Evolutionary conservation across 2,329 filamentous ascomycete genomes (phyloP).

Genomic region (Colletotrichum tofieldiae): DNA sequence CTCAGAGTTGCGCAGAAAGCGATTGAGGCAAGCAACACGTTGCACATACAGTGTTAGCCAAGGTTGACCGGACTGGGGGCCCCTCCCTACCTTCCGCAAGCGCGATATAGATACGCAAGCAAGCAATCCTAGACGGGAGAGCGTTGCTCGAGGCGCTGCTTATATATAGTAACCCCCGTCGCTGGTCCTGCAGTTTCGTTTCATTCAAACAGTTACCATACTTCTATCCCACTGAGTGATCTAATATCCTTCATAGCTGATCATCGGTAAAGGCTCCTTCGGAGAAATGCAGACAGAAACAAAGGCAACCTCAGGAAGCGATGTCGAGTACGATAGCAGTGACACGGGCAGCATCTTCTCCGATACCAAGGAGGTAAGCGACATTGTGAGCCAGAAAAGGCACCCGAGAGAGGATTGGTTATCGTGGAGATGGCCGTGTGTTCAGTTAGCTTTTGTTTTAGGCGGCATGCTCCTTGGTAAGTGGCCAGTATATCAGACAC

Average conservation of each 20-base stretch:
- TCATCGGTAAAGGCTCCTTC: background rate
- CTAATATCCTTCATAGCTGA: background rate
- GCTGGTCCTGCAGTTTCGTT: background rate
- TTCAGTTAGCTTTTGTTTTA: slow-evolving; percentile 21
- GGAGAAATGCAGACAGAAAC: slow-evolving; percentile 1
- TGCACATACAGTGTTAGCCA: background rate
- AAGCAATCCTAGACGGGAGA: background rate
- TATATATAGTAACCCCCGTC: background rate
- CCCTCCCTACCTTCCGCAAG: too few species aligned
- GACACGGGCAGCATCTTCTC: background rate
- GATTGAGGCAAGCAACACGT: background rate
- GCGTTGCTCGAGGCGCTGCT: background rate
- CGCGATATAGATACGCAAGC: background rate
- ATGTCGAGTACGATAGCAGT: slow-evolving; percentile 9
- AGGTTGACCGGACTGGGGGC: background rate
- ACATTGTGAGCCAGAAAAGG: background rate
- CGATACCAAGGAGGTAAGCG: slow-evolving; percentile 8
- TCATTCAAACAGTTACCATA: too few species aligned
- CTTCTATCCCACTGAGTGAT: background rate
- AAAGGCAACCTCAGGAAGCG: background rate
- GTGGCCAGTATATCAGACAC: background rate
- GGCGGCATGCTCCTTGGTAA: slow-evolving; percentile 33
- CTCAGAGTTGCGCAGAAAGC: background rate
- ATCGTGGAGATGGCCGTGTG: slow-evolving; percentile 30
- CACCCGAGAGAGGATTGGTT: slow-evolving; percentile 28